These are phyloP conservation scores for Physcomitrellopsis africana DNA, from an alignment of 225 moss, liverwort and hornwort genomes.

Conservation along the genomic window DNA sequence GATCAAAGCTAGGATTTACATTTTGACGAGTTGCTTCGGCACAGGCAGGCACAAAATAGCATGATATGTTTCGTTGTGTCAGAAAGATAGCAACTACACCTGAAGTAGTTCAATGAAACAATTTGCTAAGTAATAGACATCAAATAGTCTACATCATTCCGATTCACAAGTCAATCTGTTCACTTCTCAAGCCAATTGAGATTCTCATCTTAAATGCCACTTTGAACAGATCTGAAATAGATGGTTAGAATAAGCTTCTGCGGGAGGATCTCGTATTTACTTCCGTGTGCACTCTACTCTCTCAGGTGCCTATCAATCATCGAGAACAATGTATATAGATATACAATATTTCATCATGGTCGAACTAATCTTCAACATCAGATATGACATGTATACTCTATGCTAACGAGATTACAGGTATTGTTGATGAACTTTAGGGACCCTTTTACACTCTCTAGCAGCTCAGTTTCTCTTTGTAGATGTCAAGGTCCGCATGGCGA, in stretches of 20 bases:
- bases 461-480: neutral
- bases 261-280: neutral
- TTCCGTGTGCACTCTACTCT: neutral
- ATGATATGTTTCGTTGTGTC: too few relatives aligned
- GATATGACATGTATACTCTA: neutral
- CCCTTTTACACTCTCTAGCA: neutral
- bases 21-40: too few relatives aligned
- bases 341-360: neutral
- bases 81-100: too few relatives aligned
- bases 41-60: too few relatives aligned
- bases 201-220: neutral
- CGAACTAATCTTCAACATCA: neutral
- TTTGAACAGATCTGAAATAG: neutral
- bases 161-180: neutral
- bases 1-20: too few relatives aligned
- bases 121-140: too few relatives aligned
- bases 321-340: neutral
- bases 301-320: neutral
- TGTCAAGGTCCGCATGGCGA: neutral
- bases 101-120: too few relatives aligned
- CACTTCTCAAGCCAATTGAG: too few relatives aligned
- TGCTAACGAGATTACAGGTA: neutral
- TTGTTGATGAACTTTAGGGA: neutral
- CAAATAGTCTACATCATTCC: too few relatives aligned
- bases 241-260: neutral